A percentile compares a stretch with the other conserved stretches of the same genome.
Evolutionary conservation across 805 yeast genomes (phyloP).

Genomic region (Candida vaughaniae): DNA sequence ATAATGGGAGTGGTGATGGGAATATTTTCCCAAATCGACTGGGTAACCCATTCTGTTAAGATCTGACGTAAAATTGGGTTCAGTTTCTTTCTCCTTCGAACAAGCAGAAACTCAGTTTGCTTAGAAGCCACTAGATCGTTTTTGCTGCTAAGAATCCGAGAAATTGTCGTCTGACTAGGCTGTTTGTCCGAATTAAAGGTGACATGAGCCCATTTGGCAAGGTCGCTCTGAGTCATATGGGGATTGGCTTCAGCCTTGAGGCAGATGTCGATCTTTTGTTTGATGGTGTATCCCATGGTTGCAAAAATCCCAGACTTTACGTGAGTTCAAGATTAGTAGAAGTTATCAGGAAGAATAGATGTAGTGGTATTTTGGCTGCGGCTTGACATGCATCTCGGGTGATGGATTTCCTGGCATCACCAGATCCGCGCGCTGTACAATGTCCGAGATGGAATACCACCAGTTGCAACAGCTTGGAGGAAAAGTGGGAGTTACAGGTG

Average conservation of each 20-base stretch:
- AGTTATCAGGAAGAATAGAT: not conserved
- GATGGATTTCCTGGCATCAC: conserved; percentile 3
- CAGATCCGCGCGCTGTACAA: conserved; percentile 1
- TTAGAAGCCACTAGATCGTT: conserved; percentile 51
- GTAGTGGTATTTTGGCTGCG: not conserved
- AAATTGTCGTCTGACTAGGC: conserved; percentile 68
- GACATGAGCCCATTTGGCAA: conserved; percentile 63
- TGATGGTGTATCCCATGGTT: conserved; percentile 56
- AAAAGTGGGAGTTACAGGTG: no score
- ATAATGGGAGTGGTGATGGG: conserved; percentile 64
- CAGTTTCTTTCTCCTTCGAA: conserved; percentile 53
- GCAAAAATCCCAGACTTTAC: no score
- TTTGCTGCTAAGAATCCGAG: conserved; percentile 57
- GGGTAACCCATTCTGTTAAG: conserved; percentile 69
- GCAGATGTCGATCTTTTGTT: conserved; percentile 66
- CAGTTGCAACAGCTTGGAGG: no score
- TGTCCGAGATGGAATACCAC: not conserved
- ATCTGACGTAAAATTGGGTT: conserved; percentile 56
- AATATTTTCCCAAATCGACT: conserved; percentile 63
- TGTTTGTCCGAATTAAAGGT: conserved; percentile 51
- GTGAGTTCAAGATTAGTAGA: not conserved
- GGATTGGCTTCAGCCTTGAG: conserved; percentile 68
- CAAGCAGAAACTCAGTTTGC: conserved; percentile 50
- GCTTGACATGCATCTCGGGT: not conserved
- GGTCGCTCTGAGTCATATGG: conserved; percentile 63